These are phyloP conservation scores for Phytophthora idaei DNA, from an alignment of 352 stramenopile genomes.

Conservation along the genomic window DNA sequence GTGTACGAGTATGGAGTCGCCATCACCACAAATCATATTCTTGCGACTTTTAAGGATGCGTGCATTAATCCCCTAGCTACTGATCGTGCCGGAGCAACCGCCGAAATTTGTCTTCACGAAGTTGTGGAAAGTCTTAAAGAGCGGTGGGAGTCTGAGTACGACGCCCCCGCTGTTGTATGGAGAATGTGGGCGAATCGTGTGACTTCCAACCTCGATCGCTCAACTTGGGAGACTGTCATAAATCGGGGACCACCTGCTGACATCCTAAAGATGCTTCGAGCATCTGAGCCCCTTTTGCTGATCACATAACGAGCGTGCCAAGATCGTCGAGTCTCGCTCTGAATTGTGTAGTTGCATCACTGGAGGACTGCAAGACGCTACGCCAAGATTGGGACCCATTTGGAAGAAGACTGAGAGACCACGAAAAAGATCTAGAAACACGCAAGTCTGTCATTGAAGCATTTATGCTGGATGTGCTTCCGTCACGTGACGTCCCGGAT, in stretches of 20 bases:
- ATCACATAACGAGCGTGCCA: not conserved
- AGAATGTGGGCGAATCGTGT: no score
- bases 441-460: not conserved
- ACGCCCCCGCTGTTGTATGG: no score
- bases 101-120: no score
- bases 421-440: not conserved
- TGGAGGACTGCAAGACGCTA: not conserved
- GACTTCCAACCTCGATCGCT: no score
- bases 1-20: constrained; percentile 3
- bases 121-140: no score
- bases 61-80: no score
- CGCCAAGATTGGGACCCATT: not conserved
- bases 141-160: no score
- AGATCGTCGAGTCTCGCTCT: not conserved
- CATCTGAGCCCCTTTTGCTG: not conserved
- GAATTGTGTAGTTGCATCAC: not conserved
- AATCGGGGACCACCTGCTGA: not conserved
- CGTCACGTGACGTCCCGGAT: not conserved
- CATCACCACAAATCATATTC: not conserved
- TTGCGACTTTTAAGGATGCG: not conserved
- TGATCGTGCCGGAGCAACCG: no score
- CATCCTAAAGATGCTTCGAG: not conserved
- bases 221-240: not conserved
- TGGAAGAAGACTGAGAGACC: not conserved
- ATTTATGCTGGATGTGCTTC: not conserved